Conservation (phyloP, 192 early-diverging fungal genomes). For the Rhizophagus clarus region DNA sequence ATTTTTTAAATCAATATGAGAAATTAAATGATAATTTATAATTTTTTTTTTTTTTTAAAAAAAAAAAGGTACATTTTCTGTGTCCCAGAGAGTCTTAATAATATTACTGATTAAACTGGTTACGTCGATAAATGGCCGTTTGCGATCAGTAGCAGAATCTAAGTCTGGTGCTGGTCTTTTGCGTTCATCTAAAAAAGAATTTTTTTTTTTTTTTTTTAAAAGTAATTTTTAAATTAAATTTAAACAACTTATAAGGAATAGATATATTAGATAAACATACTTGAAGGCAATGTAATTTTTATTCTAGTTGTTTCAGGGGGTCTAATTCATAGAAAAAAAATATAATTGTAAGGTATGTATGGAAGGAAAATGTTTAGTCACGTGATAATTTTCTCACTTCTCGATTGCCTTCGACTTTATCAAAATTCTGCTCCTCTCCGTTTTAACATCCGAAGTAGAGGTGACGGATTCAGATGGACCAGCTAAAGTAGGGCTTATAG, state of each 20-base stretch:
- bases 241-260: not conserved
- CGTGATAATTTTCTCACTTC: not conserved
- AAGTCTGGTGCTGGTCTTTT: not conserved
- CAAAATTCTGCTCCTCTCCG: constrained; percentile 34
- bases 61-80: not conserved
- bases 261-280: not conserved
- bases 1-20: not conserved
- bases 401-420: constrained; percentile 12
- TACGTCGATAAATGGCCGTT: not conserved
- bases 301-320: not conserved
- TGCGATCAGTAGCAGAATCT: not conserved
- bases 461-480: constrained; percentile 37
- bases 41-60: too few species aligned
- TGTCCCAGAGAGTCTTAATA: not conserved
- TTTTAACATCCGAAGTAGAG: constrained; percentile 35
- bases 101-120: not conserved
- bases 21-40: not conserved
- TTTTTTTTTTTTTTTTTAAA: not conserved
- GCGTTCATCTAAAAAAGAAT: not conserved
- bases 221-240: not conserved
- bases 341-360: not conserved
- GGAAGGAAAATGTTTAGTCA: not conserved
- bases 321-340: not conserved
- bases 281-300: not conserved
- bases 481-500: not conserved